Percentiles rank a stretch among this genome's conserved stretches.
Evolutionary conservation across 257 asterid species (phyloP).

Genomic region (Striga asiatica): DNA sequence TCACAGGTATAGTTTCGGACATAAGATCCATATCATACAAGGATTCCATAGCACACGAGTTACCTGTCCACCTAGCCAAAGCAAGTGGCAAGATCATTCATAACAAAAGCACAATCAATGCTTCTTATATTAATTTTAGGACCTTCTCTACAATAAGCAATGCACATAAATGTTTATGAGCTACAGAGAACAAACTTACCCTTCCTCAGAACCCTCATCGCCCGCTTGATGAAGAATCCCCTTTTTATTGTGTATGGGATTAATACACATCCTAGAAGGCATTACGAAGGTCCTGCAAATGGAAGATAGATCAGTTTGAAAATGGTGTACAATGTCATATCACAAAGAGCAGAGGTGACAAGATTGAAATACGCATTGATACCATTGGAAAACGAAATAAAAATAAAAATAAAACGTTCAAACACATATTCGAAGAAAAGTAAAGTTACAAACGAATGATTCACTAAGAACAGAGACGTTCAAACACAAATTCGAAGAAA

Average conservation of each 20-base stretch:
- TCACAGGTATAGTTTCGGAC: conserved; percentile 62
- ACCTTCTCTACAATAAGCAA: too few species aligned
- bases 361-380: too few species aligned
- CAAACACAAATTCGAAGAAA: conserved; percentile 13
- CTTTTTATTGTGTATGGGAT: conserved; percentile 78
- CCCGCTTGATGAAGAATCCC: conserved; percentile 69
- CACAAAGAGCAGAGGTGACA: too few species aligned
- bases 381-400: too few species aligned
- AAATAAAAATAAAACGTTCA: too few species aligned
- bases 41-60: conserved; percentile 67
- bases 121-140: too few species aligned
- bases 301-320: too few species aligned
- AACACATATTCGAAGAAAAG: conserved; percentile 12
- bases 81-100: too few species aligned
- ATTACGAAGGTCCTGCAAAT: conserved; percentile 91
- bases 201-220: conserved; percentile 44
- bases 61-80: conserved; percentile 64
- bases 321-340: too few species aligned
- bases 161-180: too few species aligned
- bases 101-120: too few species aligned
- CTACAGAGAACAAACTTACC: conserved; percentile 32
- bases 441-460: not conserved
- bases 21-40: conserved; percentile 76
- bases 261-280: conserved; percentile 95
- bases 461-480: not conserved